Conservation (phyloP, 768 basidiomycete genomes). For the Suillus subalutaceus region DNA sequence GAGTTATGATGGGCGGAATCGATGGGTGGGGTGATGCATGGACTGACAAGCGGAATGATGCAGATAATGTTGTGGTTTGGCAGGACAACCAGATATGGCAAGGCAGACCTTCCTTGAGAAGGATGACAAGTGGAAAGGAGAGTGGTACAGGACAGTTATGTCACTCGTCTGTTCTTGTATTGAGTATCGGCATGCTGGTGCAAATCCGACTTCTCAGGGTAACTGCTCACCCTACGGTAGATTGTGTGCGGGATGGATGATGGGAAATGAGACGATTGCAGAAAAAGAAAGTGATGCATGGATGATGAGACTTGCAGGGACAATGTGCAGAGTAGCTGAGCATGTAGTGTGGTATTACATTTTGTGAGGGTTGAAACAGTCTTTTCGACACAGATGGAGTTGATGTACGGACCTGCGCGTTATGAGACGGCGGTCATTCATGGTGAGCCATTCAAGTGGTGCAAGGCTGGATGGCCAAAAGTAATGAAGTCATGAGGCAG, state of each 20-base stretch:
- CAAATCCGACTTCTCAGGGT: constrained; percentile 10
- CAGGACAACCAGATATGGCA: constrained; percentile 23
- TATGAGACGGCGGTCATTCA: constrained; percentile 59
- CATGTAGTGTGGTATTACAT: constrained; percentile 76
- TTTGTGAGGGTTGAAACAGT: constrained; percentile 59
- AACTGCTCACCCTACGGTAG: constrained; percentile 31
- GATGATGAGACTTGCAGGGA: constrained; percentile 64
- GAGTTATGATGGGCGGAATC: constrained; percentile 46
- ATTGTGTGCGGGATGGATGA: constrained; percentile 50
- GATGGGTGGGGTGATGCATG: constrained; percentile 55
- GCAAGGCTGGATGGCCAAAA: constrained; percentile 77
- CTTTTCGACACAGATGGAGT: constrained; percentile 54
- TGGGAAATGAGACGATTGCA: constrained; percentile 57
- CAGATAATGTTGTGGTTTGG: constrained; percentile 39
- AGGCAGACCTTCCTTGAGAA: constrained; percentile 18
- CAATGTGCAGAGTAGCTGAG: constrained; percentile 61
- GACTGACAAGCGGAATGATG: constrained; percentile 49
- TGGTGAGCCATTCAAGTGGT: constrained; percentile 74
- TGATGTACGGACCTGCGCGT: constrained; percentile 24
- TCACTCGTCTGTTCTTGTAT: constrained; percentile 14
- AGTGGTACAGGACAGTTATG: constrained; percentile 5
- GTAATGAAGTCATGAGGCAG: constrained; percentile 81
- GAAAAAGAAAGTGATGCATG: constrained; percentile 65
- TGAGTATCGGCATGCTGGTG: constrained; percentile 24
- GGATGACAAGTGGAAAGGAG: constrained; percentile 13